Percentiles rank a stretch among this genome's conserved stretches.
These are phyloP conservation scores for Puccinia horiana DNA, from an alignment of 1,284 basidiomycete genomes.

Conservation along the genomic window DNA sequence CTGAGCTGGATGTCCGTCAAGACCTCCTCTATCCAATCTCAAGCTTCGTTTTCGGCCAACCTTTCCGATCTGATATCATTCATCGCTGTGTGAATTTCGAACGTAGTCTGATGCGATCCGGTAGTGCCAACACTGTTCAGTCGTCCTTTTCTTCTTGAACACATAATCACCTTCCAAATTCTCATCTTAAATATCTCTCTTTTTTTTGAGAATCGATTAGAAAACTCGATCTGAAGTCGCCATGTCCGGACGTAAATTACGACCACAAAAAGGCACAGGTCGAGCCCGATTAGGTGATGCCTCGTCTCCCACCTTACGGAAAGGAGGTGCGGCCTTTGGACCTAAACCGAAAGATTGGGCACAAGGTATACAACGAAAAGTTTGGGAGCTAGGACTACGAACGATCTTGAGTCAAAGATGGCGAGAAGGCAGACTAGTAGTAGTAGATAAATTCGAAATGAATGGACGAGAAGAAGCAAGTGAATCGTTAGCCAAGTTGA, in stretches of 20 bases:
- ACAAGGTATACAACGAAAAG: constrained; percentile 83
- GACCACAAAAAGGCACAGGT: constrained; percentile 88
- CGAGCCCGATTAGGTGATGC: constrained; percentile 83
- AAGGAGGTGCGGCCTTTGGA: constrained; percentile 88
- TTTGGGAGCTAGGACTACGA: constrained; percentile 87
- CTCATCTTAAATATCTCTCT: background rate
- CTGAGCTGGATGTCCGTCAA: constrained; percentile 49
- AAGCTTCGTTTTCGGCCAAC: constrained; percentile 79
- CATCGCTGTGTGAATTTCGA: constrained; percentile 90
- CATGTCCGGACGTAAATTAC: constrained; percentile 83
- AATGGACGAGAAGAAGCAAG: constrained; percentile 22
- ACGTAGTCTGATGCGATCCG: constrained; percentile 81
- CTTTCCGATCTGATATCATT: constrained; percentile 84
- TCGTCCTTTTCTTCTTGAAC: background rate
- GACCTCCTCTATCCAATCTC: constrained; percentile 70
- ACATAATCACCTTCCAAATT: background rate
- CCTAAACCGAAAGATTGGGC: constrained; percentile 87
- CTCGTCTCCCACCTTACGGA: constrained; percentile 83
- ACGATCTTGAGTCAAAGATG: constrained; percentile 81
- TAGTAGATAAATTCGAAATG: constrained; percentile 64
- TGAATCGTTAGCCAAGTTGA: constrained; percentile 18
- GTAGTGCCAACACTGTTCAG: constrained; percentile 72
- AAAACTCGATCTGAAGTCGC: constrained; percentile 87
- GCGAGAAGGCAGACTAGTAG: constrained; percentile 71
- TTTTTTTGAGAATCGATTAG: background rate